Base-by-base conservation (phyloP, 169 alveolate species). In the Plasmodium billcollinsi region DNA sequence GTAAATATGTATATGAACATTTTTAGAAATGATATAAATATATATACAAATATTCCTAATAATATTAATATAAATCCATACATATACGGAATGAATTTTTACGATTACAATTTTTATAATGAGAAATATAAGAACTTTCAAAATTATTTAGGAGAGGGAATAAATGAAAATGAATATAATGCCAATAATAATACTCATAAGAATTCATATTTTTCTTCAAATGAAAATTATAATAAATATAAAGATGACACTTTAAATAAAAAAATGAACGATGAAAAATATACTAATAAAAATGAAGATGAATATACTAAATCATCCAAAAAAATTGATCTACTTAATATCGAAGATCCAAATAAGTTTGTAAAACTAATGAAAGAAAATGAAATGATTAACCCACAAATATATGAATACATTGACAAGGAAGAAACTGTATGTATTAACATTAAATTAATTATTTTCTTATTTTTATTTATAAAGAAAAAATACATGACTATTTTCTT, bases 401-500 rank as follows among this genome's bases (percentile, higher is more conserved):
- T 76, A 49, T 76, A 76, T 58, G 89, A 76, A 76, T 76, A 76
- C 65, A 76, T 76, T 58, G 89, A 76, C 43, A 76, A 76, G 21
- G 89, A 76, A 63, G 89, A 76, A 76, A 76, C 89, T 52, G 89
- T 76, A 26, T 76, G 89, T 50, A 76, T 76, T 43, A 76, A 76
- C 63, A 66, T 76, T 50, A 76, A 76, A 76, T 69, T 76, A 76
- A 76, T 76, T 15, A 45, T 76, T 71, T 76, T 76, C 54, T 65
- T 76, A 63, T 63, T 76, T 45, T 52, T 76, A 24, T 76, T 76
- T 76, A 71, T 76, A 76, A 76, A 76, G 66, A 76, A 76, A 49
- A 76, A 76, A 62, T 76, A 76, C 70, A 76, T 76, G 89, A 76
- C 76, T 18, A 76, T 76, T 76, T 76, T 76, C 89, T 50, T 76